Conservation (phyloP, 2,329 filamentous ascomycete genomes). For the Aspergillus sp. region DNA sequence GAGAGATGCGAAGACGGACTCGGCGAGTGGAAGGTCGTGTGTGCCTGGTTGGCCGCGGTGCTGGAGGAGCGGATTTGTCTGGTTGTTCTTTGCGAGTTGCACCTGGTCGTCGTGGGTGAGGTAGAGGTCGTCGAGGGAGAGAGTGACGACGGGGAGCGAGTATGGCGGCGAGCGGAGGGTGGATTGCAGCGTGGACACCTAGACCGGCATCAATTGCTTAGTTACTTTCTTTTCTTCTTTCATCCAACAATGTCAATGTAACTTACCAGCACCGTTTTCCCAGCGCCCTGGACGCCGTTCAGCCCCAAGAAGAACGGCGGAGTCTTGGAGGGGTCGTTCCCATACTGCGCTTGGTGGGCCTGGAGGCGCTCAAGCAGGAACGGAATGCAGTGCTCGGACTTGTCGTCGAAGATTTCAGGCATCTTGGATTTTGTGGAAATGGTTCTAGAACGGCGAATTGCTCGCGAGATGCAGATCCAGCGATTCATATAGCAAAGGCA, state of each 20-base stretch:
- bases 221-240: background rate
- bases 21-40: slow-evolving; percentile 70
- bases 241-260: too few species aligned
- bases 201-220: background rate
- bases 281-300: slow-evolving; percentile 87
- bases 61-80: slow-evolving; percentile 73
- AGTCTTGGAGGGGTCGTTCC: slow-evolving; percentile 31
- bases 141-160: slow-evolving; percentile 65
- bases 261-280: slow-evolving; percentile 81
- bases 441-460: background rate
- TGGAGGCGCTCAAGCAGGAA: slow-evolving; percentile 68
- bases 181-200: slow-evolving; percentile 63
- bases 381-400: slow-evolving; percentile 72
- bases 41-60: slow-evolving; percentile 82
- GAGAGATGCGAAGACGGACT: slow-evolving; percentile 62
- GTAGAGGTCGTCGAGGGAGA: slow-evolving; percentile 90
- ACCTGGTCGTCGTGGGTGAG: slow-evolving; percentile 69
- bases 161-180: slow-evolving; percentile 60
- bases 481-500: background rate
- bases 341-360: slow-evolving; percentile 48
- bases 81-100: slow-evolving; percentile 63
- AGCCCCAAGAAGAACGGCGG: slow-evolving; percentile 82
- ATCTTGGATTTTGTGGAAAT: slow-evolving; percentile 30
- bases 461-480: background rate
- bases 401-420: slow-evolving; percentile 69